These are phyloP conservation scores for Scedosporium apiospermum DNA, from an alignment of 2,329 filamentous ascomycete species.

Conservation along the genomic window DNA sequence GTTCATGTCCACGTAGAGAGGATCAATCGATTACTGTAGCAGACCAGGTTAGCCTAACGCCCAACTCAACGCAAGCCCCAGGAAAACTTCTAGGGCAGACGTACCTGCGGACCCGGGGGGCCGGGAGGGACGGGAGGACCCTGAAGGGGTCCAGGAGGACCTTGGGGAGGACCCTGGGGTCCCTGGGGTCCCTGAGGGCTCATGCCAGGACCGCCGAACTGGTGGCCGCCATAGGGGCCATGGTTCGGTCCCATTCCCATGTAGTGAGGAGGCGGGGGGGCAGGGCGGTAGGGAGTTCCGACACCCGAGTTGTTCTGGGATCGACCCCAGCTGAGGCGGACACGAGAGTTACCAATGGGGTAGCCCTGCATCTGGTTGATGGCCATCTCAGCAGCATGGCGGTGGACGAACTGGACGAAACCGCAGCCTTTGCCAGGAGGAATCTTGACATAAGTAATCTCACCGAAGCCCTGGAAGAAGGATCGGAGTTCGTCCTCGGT, in stretches of 20 bases:
- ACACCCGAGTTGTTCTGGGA: slow-evolving; percentile 99
- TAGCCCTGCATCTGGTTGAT: slow-evolving; percentile 99
- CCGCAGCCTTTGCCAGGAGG: slow-evolving; percentile 97
- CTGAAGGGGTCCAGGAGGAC: slow-evolving; percentile 26
- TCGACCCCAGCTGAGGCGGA: slow-evolving; percentile 93
- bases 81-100: background rate
- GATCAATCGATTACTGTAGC: background rate
- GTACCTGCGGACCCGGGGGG: slow-evolving; percentile 26
- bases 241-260: slow-evolving; percentile 37
- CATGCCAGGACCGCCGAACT: slow-evolving; percentile 35
- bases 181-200: slow-evolving; percentile 30
- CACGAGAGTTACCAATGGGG: slow-evolving; percentile 95
- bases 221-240: slow-evolving; percentile 35
- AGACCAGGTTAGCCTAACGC: background rate
- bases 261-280: slow-evolving; percentile 57
- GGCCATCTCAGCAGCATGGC: slow-evolving; percentile 97
- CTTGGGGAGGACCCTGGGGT: slow-evolving; percentile 26
- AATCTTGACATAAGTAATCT: slow-evolving; percentile 99
- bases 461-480: slow-evolving; percentile 98
- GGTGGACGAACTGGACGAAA: slow-evolving; percentile 98
- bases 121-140: slow-evolving; percentile 26
- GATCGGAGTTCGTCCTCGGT: slow-evolving; percentile 99
- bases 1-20: background rate
- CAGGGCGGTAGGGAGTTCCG: slow-evolving; percentile 92
- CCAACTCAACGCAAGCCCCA: too few species aligned